Evolutionary conservation across 768 basidiomycete species (phyloP).

Genomic region (Tulasnella sp.): DNA sequence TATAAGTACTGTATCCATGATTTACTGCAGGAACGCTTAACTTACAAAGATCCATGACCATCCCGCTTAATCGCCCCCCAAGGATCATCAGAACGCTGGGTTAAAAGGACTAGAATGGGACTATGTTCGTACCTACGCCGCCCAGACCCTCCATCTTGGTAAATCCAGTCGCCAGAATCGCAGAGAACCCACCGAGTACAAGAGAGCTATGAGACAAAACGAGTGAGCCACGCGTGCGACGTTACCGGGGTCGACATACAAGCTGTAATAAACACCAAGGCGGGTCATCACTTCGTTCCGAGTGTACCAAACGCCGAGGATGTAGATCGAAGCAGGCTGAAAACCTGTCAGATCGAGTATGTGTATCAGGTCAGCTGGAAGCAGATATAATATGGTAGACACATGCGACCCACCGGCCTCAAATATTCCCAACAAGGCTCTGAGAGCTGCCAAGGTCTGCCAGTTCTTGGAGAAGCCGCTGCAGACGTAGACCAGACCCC

Average conservation of each 20-base stretch:
- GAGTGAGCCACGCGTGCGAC: neutral
- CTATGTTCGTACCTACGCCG: conserved; percentile 33
- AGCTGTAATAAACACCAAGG: neutral
- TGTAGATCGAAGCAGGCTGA: neutral
- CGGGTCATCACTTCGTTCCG: neutral
- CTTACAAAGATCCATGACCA: conserved; percentile 71
- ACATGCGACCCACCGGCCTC: too few species aligned
- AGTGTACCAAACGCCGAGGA: neutral
- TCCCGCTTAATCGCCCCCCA: too few species aligned
- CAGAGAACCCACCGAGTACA: neutral
- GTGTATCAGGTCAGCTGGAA: neutral
- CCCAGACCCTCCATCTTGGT: conserved; percentile 8
- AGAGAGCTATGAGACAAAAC: neutral
- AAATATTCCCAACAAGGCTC: conserved; percentile 2
- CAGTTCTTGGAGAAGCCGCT: conserved; percentile 4
- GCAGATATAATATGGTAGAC: neutral
- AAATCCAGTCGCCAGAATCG: conserved; percentile 11
- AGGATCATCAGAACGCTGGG: too few species aligned
- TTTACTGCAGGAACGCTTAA: too few species aligned
- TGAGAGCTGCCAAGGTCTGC: neutral
- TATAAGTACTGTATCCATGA: too few species aligned
- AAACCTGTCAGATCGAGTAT: neutral
- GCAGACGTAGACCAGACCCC: neutral
- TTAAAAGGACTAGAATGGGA: too few species aligned
- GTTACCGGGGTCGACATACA: neutral